Percentiles rank a stretch among this genome's conserved stretches.
Evolutionary conservation across 345 rosid genomes (phyloP).

Genomic region (Theobroma cacao): DNA sequence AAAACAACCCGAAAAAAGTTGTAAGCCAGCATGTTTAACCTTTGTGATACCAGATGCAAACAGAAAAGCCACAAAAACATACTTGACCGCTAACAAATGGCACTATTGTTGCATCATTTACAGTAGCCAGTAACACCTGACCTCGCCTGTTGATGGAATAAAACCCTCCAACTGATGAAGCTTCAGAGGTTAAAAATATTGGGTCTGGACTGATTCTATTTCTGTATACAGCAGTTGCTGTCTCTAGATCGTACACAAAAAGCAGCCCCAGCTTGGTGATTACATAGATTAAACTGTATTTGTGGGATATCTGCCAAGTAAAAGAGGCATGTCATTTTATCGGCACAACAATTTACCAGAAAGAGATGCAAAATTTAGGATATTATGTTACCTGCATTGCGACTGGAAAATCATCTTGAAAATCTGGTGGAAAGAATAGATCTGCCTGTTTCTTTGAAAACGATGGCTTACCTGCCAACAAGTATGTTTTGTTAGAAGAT

Average conservation of each 20-base stretch:
- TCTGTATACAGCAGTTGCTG: slow-evolving; percentile 95
- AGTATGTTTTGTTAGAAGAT: slow-evolving; percentile 1
- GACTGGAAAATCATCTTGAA: slow-evolving; percentile 97
- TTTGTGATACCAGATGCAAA: background rate
- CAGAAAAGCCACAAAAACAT: slow-evolving; percentile 25
- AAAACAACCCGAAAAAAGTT: slow-evolving; percentile 3
- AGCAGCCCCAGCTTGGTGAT: slow-evolving; percentile 97
- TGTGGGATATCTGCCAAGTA: slow-evolving; percentile 84
- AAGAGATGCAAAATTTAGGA: slow-evolving; percentile 7
- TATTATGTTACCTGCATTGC: slow-evolving; percentile 83
- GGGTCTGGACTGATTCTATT: slow-evolving; percentile 99
- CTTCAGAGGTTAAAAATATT: slow-evolving; percentile 95
- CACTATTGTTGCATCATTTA: slow-evolving; percentile 90
- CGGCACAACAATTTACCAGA: background rate
- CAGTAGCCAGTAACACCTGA: slow-evolving; percentile 82
- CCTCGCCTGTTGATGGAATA: slow-evolving; percentile 93
- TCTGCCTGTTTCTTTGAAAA: slow-evolving; percentile 96
- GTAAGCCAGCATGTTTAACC: background rate
- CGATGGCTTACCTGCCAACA: slow-evolving; percentile 79
- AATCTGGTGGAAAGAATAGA: slow-evolving; percentile 98
- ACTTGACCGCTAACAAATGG: slow-evolving; percentile 99
- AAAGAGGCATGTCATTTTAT: slow-evolving; percentile 12
- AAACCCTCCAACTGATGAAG: slow-evolving; percentile 86
- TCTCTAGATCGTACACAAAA: slow-evolving; percentile 97
- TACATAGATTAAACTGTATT: slow-evolving; percentile 83